Base-by-base conservation (phyloP, 2,329 filamentous ascomycete species). In the Cyclaneusma minus region DNA sequence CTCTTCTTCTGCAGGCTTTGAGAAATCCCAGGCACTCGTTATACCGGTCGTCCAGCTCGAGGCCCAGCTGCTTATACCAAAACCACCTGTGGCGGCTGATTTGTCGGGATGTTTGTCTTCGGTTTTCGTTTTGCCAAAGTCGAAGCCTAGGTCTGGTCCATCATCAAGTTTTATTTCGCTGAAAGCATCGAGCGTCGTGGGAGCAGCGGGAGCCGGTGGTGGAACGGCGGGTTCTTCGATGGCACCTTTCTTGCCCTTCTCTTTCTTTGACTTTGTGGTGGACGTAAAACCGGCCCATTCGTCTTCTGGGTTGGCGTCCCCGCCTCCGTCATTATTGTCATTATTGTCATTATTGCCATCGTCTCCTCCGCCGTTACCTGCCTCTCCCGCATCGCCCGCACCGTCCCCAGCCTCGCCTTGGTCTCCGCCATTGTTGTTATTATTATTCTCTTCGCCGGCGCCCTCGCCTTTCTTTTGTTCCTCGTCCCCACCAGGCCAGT, bases 161-260 rank as follows among this genome's bases (percentile, higher is more conserved):
- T 75, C 70, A 36, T 72, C 64, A 14, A 82, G 49, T 40, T 69
- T 77, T 36, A 83, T 69, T 15, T 81, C 73, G 22, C 78, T 62
- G 37, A 81, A 80, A n/a, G 60, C 51, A 29, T 65, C 62, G 22
- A 60, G 51, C 24, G 58, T 59, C 13, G 44, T 39, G 11, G 47
- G 44, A 13, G 36, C 28, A 5, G 42, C 43, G 16, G 43, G 45
- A 13, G 39, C 37, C n/a, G 47, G 44, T 24, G 53, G 37, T 5
- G 42, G 36, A 19, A 49, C 41, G 21, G 48, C 52, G 14, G 38
- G 35, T 22, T 45, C 43, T 14, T 34, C 33, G 24, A 23, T 32
- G 7, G 35, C 29, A 22, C 48, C 41, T 47, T 68, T 63, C 49
- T 64, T 67, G 35, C 49, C 49, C 37, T 64, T 67, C 43, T 64